A percentile compares a stretch with the other conserved stretches of the same genome.
These are phyloP conservation scores for Trichoderma afroharzianum DNA, from an alignment of 2,329 filamentous ascomycete species.

Conservation along the genomic window DNA sequence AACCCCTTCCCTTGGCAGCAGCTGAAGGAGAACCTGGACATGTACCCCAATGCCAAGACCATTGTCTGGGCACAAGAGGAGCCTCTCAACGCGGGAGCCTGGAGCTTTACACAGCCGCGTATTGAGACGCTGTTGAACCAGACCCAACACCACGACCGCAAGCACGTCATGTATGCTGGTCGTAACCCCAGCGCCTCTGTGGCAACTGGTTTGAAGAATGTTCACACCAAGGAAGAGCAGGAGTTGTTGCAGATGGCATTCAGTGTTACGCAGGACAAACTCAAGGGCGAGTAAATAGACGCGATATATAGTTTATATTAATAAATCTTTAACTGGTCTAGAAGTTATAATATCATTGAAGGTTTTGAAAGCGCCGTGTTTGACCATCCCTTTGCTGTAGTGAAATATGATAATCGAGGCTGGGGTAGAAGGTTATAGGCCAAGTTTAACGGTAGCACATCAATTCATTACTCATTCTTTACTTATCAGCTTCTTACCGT, in stretches of 20 bases:
- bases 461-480: not conserved
- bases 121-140: slow-evolving; percentile 95
- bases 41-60: slow-evolving; percentile 94
- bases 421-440: not conserved
- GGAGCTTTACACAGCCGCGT: slow-evolving; percentile 95
- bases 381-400: not conserved
- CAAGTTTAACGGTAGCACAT: not conserved
- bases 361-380: not conserved
- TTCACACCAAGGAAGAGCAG: slow-evolving; percentile 88
- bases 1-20: slow-evolving; percentile 99
- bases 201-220: slow-evolving; percentile 84
- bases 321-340: not conserved
- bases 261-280: slow-evolving; percentile 62
- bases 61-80: slow-evolving; percentile 98
- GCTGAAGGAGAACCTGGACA: slow-evolving; percentile 93
- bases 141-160: slow-evolving; percentile 86
- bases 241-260: slow-evolving; percentile 69
- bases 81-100: slow-evolving; percentile 93
- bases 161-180: slow-evolving; percentile 96
- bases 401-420: not conserved
- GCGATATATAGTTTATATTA: not conserved
- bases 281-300: slow-evolving; percentile 57
- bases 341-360: not conserved
- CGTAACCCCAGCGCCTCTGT: slow-evolving; percentile 90
- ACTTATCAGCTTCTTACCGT: not conserved